Conservation (phyloP, 2,329 filamentous ascomycete genomes). For the Colletotrichum sidae region DNA sequence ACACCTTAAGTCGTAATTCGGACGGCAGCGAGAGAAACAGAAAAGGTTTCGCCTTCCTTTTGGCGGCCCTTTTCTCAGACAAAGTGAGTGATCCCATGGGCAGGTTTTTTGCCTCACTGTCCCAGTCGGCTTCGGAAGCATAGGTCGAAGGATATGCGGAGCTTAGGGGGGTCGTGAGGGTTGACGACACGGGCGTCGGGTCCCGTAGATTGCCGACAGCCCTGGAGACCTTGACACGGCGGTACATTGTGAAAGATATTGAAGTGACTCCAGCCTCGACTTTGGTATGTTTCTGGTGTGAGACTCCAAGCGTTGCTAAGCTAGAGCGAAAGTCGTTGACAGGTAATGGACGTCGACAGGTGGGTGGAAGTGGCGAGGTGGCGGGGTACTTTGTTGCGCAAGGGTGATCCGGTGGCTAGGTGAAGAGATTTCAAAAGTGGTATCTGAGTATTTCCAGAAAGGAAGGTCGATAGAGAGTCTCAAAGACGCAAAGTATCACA, state of each 20-base stretch:
- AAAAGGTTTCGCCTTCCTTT: slow-evolving; percentile 58
- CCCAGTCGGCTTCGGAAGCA: slow-evolving; percentile 52
- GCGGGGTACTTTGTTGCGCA: slow-evolving; percentile 23
- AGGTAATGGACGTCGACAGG: neutral
- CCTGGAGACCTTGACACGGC: slow-evolving; percentile 48
- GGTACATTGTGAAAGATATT: slow-evolving; percentile 27
- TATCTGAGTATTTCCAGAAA: neutral
- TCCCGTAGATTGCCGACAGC: slow-evolving; percentile 39
- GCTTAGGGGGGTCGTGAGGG: slow-evolving; percentile 49
- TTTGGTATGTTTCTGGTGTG: too few species aligned
- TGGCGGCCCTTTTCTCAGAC: slow-evolving; percentile 39
- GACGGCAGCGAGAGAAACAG: slow-evolving; percentile 75
- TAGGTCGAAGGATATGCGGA: slow-evolving; percentile 52
- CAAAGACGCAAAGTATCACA: slow-evolving; percentile 51
- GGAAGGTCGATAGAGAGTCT: slow-evolving; percentile 36
- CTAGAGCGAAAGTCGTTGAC: slow-evolving; percentile 1
- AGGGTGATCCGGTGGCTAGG: slow-evolving; percentile 25
- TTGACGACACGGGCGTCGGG: slow-evolving; percentile 42
- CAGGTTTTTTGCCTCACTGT: slow-evolving; percentile 54
- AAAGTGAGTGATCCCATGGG: slow-evolving; percentile 57
- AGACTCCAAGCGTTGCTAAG: too few species aligned
- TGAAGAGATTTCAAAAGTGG: slow-evolving; percentile 32
- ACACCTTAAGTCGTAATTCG: slow-evolving; percentile 78
- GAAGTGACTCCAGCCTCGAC: too few species aligned
- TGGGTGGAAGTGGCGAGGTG: slow-evolving; percentile 27